Evolutionary conservation across 2,329 filamentous ascomycete genomes (phyloP).

Genomic region (Ciborinia camelliae): DNA sequence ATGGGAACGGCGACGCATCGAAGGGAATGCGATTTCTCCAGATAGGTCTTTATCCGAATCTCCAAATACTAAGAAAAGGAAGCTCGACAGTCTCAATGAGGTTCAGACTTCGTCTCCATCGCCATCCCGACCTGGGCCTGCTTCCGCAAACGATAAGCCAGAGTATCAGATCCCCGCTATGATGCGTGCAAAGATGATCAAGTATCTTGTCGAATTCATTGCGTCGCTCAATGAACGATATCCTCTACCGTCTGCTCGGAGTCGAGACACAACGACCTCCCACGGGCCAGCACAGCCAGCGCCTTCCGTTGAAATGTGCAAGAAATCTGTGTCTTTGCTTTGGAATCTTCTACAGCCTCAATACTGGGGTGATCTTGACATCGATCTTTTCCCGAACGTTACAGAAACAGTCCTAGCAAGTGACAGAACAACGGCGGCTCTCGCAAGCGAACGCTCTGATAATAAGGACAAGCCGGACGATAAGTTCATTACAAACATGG

Average conservation of each 20-base stretch:
- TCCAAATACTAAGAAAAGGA: constrained; percentile 71
- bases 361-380: constrained; percentile 88
- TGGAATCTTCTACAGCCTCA: constrained; percentile 80
- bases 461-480: constrained; percentile 75
- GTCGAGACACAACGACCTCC: constrained; percentile 50
- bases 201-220: constrained; percentile 95
- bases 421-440: constrained; percentile 66
- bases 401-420: constrained; percentile 81
- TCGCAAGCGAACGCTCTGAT: constrained; percentile 57
- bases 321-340: constrained; percentile 77
- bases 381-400: constrained; percentile 87
- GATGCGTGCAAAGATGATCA: constrained; percentile 77
- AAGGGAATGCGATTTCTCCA: constrained; percentile 48
- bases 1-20: constrained; percentile 84
- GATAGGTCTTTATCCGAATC: constrained; percentile 57
- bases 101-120: constrained; percentile 53
- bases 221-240: constrained; percentile 85
- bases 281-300: constrained; percentile 49
- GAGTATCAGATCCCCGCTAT: constrained; percentile 67
- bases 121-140: constrained; percentile 43
- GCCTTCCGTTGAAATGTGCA: constrained; percentile 72
- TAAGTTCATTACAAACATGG: constrained; percentile 79
- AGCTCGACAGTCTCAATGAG: constrained; percentile 55
- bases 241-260: constrained; percentile 67
- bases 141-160: constrained; percentile 48